Percentiles rank a stretch among this genome's conserved stretches.
These are phyloP conservation scores for Cetradonia linearis DNA, from an alignment of 495 filamentous ascomycete genomes.

Conservation along the genomic window DNA sequence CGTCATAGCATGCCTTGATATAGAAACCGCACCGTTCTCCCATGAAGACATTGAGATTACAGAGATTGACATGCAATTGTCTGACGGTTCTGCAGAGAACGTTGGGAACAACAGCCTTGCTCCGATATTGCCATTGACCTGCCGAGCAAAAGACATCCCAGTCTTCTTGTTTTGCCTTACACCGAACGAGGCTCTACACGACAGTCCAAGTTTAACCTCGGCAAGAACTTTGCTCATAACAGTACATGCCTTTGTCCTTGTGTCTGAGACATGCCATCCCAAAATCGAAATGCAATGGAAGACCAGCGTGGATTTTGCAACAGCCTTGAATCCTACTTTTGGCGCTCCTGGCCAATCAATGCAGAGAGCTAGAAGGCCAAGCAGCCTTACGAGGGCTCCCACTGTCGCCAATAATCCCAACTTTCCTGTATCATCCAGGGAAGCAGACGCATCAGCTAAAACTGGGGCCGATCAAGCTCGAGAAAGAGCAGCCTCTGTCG, in stretches of 20 bases:
- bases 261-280: conserved; percentile 59
- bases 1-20: conserved; percentile 71
- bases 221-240: conserved; percentile 50
- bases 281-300: conserved; percentile 70
- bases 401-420: conserved; percentile 19
- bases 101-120: conserved; percentile 50
- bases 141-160: conserved; percentile 71
- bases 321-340: conserved; percentile 51
- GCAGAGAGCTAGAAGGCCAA: conserved; percentile 43
- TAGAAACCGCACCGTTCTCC: conserved; percentile 79
- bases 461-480: conserved; percentile 41
- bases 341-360: conserved; percentile 50
- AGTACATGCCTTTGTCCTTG: conserved; percentile 53
- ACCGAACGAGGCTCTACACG: conserved; percentile 37
- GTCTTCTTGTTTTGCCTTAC: conserved; percentile 74
- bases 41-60: conserved; percentile 61
- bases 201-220: conserved; percentile 37
- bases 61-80: conserved; percentile 53
- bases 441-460: conserved; percentile 22
- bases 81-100: conserved; percentile 57
- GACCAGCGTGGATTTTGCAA: conserved; percentile 72
- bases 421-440: conserved; percentile 23
- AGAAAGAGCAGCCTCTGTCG: conserved; percentile 39
- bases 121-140: conserved; percentile 53
- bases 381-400: conserved; percentile 38